phyloP scores from a whole-genome alignment of 2,329 filamentous ascomycete genomes.

The Teratosphaeriaceae sp. region DNA sequence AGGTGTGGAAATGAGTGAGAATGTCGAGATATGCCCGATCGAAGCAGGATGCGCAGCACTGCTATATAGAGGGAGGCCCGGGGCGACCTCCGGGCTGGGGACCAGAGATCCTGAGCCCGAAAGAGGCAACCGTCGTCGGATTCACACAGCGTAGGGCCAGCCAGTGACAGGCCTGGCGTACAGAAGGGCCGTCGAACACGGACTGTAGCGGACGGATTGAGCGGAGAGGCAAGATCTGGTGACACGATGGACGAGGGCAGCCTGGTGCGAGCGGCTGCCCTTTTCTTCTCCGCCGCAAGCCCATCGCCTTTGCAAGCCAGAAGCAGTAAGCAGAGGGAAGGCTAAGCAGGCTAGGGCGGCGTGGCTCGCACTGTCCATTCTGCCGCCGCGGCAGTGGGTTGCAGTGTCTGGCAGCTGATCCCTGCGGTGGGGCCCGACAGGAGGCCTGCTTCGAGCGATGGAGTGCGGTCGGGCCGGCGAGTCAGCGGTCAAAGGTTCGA shows the following conservation, averaged over 20 bases:
- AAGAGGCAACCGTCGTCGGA: not conserved
- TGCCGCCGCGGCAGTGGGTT: conserved; percentile 39
- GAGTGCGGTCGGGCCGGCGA: conserved; percentile 14
- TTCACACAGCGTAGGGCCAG: conserved; percentile 12
- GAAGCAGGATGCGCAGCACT: not conserved
- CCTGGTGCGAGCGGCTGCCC: conserved; percentile 24
- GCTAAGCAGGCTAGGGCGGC: conserved; percentile 35
- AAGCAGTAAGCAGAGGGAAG: conserved; percentile 29
- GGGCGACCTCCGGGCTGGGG: not conserved
- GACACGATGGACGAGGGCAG: conserved; percentile 26
- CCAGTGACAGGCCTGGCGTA: conserved; percentile 28
- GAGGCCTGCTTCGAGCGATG: conserved; percentile 20
- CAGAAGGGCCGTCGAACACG: conserved; percentile 25
- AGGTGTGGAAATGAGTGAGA: not conserved
- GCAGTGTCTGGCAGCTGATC: conserved; percentile 33
- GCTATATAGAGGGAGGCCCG: conserved; percentile 1
- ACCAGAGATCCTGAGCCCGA: too few species aligned
- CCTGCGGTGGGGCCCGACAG: conserved; percentile 26
- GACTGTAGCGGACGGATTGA: conserved; percentile 24
- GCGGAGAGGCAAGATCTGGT: conserved; percentile 29
- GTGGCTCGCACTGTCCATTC: conserved; percentile 27
- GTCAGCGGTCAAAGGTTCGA: conserved; percentile 14
- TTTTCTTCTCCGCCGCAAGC: conserved; percentile 19
- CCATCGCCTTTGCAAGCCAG: conserved; percentile 24
- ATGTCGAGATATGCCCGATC: not conserved